Evolutionary conservation across 1,139 yeast genomes (phyloP).

Genomic region (Candida gigantensis): DNA sequence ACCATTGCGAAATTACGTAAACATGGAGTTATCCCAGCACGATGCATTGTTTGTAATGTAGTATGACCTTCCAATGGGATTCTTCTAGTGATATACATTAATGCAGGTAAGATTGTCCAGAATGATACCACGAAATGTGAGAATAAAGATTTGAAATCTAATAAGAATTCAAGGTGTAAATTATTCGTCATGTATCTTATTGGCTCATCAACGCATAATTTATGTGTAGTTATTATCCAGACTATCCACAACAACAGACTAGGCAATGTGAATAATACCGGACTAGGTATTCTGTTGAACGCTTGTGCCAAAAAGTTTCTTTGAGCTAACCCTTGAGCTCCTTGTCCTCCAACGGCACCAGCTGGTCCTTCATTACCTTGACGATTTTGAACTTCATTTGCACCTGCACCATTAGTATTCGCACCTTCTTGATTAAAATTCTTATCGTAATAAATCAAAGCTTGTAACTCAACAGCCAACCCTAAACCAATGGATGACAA

Average conservation of each 20-base stretch:
- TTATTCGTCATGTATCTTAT: slow-evolving; percentile 11
- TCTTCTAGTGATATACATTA: slow-evolving; percentile 9
- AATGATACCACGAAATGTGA: slow-evolving; percentile 24
- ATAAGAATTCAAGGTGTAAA: slow-evolving; percentile 1
- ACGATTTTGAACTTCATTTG: slow-evolving; percentile 16
- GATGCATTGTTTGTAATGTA: slow-evolving; percentile 8
- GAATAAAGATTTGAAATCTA: slow-evolving; percentile 9
- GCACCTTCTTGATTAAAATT: slow-evolving; percentile 7
- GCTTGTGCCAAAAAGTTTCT: not conserved
- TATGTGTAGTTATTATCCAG: slow-evolving; percentile 28
- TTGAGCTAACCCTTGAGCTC: not conserved
- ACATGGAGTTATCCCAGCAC: slow-evolving; percentile 15
- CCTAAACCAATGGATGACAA: slow-evolving; percentile 27
- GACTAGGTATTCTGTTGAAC: slow-evolving; percentile 5
- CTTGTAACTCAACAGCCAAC: slow-evolving; percentile 18
- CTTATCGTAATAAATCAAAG: slow-evolving; percentile 19
- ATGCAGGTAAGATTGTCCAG: slow-evolving; percentile 26
- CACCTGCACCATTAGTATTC: slow-evolving; percentile 10
- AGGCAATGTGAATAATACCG: not conserved
- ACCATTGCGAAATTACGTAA: slow-evolving; percentile 17
- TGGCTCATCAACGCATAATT: slow-evolving; percentile 28
- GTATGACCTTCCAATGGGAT: slow-evolving; percentile 2
- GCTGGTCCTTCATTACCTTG: too few relatives aligned
- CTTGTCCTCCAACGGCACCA: not conserved
- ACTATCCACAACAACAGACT: slow-evolving; percentile 17